Conservation (phyloP, 805 yeast genomes). For the Komagataella pseudopastoris region DNA sequence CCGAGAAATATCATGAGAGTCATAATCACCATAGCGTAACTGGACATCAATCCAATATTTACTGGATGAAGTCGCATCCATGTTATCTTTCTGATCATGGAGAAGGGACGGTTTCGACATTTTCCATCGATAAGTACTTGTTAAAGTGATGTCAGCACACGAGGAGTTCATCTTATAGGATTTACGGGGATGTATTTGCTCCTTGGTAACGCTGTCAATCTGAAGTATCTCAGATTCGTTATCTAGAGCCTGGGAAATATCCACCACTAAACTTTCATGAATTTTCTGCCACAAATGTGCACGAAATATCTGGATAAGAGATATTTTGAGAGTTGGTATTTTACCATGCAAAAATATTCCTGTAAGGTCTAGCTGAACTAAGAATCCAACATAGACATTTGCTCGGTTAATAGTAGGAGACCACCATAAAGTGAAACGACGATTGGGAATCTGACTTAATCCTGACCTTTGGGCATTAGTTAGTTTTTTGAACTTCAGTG, state of each 20-base stretch:
- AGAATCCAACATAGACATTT: constrained; percentile 92
- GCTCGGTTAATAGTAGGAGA: constrained; percentile 98
- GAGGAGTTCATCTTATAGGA: constrained; percentile 96
- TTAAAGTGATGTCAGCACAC: constrained; percentile 76
- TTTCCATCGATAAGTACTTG: constrained; percentile 70
- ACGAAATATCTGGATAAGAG: constrained; percentile 89
- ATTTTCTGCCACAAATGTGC: constrained; percentile 99
- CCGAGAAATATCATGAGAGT: constrained; percentile 90
- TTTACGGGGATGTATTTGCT: constrained; percentile 91
- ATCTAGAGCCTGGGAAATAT: constrained; percentile 84
- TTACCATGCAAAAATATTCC: constrained; percentile 97
- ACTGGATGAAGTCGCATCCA: constrained; percentile 41
- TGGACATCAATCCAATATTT: constrained; percentile 95
- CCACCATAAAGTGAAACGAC: constrained; percentile 98
- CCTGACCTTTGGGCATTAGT: constrained; percentile 98
- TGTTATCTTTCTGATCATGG: constrained; percentile 53
- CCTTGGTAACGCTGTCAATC: constrained; percentile 78
- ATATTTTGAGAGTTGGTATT: constrained; percentile 91
- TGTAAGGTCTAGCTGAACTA: constrained; percentile 90
- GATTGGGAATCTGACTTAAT: constrained; percentile 91
- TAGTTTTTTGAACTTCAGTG: constrained; percentile 83
- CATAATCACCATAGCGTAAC: constrained; percentile 91
- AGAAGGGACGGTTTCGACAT: constrained; percentile 72
- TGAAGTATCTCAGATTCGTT: constrained; percentile 72
- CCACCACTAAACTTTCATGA: constrained; percentile 90